Conservation (phyloP, 1,139 yeast genomes). For the Chernovozyma sophiae-reginae region DNA sequence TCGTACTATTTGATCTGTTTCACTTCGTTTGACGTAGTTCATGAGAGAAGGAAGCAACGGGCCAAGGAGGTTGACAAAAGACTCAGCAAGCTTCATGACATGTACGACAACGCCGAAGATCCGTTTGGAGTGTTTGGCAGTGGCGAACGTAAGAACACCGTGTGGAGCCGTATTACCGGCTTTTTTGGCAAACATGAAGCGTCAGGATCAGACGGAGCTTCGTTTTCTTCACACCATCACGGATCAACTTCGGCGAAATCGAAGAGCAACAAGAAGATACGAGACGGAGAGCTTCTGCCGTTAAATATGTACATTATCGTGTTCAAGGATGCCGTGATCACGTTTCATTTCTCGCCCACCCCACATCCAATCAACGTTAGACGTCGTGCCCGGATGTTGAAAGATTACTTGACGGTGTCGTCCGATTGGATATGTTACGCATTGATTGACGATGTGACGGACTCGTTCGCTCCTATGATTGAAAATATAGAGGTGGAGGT, state of each 20-base stretch:
- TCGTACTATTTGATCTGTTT: constrained; percentile 91
- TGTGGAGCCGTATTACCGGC: constrained; percentile 16
- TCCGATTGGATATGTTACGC: constrained; percentile 99
- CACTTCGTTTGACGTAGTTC: constrained; percentile 84
- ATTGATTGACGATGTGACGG: constrained; percentile 92
- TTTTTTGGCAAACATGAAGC: constrained; percentile 5
- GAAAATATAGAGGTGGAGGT: constrained; percentile 92
- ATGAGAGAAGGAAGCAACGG: constrained; percentile 56
- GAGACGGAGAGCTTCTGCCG: constrained; percentile 82
- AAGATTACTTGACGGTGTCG: constrained; percentile 84
- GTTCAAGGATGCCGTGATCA: constrained; percentile 83
- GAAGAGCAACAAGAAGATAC: constrained; percentile 22
- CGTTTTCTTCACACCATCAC: not conserved
- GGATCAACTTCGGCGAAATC: constrained; percentile 2
- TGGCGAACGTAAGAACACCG: constrained; percentile 15
- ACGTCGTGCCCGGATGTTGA: constrained; percentile 80
- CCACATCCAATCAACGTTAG: constrained; percentile 96
- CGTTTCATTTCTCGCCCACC: constrained; percentile 92
- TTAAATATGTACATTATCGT: constrained; percentile 90
- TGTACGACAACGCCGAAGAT: constrained; percentile 22
- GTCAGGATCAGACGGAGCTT: not conserved
- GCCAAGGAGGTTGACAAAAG: constrained; percentile 43
- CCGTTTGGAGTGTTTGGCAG: constrained; percentile 16
- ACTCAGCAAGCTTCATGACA: constrained; percentile 36
- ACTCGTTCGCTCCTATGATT: constrained; percentile 95